phyloP scores from a whole-genome alignment of 2,329 filamentous ascomycete species.

The Hirsutella rhossiliensis region DNA sequence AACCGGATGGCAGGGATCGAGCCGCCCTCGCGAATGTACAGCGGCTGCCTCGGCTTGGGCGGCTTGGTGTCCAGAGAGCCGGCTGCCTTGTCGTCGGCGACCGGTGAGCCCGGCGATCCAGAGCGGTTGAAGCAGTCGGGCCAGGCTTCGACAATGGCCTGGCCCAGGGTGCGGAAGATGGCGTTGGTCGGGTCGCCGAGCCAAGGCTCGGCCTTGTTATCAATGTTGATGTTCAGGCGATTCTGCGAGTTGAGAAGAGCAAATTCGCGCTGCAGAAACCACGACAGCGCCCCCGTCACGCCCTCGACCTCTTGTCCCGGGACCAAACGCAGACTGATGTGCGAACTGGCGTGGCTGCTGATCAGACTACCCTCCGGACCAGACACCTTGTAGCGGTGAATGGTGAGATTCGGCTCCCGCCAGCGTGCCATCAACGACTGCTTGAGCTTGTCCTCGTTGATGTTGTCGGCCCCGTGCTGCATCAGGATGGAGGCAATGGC shows the following conservation, averaged over 20 bases:
- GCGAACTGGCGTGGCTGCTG: constrained; percentile 76
- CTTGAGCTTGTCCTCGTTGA: constrained; percentile 58
- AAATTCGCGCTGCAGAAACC: constrained; percentile 63
- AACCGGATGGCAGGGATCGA: constrained; percentile 92
- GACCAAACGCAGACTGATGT: constrained; percentile 82
- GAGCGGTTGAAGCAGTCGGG: constrained; percentile 36
- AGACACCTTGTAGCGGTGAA: constrained; percentile 86
- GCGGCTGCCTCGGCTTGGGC: constrained; percentile 44
- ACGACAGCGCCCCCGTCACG: constrained; percentile 56
- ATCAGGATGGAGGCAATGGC: constrained; percentile 73
- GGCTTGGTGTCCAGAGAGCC: neutral
- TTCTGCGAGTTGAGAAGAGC: constrained; percentile 68
- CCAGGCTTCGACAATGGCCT: constrained; percentile 80
- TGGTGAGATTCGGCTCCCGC: constrained; percentile 88
- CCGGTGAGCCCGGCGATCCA: constrained; percentile 3
- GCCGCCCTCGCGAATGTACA: constrained; percentile 93
- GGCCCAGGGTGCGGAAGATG: constrained; percentile 80
- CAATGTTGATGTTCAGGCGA: constrained; percentile 66
- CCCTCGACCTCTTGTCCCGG: constrained; percentile 79
- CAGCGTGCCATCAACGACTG: constrained; percentile 83
- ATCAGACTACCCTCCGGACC: constrained; percentile 88
- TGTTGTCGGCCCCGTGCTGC: constrained; percentile 50
- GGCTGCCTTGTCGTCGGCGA: neutral
- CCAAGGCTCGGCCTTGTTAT: constrained; percentile 93
- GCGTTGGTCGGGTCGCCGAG: constrained; percentile 82